A percentile compares a stretch with the other conserved stretches of the same genome.
Conservation (phyloP, 768 basidiomycete species). For the Trametopsis cervina region DNA sequence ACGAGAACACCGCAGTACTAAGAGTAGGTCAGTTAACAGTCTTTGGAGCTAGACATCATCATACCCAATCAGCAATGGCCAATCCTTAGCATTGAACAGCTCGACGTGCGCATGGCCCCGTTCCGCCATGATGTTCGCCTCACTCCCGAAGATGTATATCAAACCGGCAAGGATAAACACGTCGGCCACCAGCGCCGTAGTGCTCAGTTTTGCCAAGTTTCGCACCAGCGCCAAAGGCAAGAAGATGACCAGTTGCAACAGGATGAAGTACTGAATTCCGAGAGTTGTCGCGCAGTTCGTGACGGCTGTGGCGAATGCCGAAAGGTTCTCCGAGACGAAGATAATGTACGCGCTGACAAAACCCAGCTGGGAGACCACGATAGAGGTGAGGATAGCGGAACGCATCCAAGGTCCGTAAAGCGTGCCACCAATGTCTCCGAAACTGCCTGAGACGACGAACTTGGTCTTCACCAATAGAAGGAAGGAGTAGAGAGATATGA, state of each 20-base stretch:
- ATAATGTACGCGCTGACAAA: conserved; percentile 91
- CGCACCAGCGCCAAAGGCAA: conserved; percentile 85
- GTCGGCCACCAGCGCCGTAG: conserved; percentile 89
- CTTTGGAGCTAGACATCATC: conserved; percentile 19
- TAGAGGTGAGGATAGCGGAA: conserved; percentile 78
- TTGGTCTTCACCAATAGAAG: conserved; percentile 84
- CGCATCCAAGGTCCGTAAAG: conserved; percentile 95
- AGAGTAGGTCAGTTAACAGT: conserved; percentile 4
- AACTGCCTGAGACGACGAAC: conserved; percentile 84
- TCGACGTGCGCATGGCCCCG: conserved; percentile 73
- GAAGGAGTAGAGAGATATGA: conserved; percentile 90
- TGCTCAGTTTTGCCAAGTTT: conserved; percentile 91
- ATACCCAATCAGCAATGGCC: conserved; percentile 88
- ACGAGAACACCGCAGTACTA: conserved; percentile 96
- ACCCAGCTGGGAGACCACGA: conserved; percentile 84
- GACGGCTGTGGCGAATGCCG: conserved; percentile 77
- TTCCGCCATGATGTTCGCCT: conserved; percentile 58
- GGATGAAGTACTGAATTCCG: conserved; percentile 74
- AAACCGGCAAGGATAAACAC: conserved; percentile 89
- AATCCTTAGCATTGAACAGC: conserved; percentile 85
- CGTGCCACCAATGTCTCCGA: conserved; percentile 92
- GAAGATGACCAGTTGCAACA: conserved; percentile 80
- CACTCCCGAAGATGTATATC: conserved; percentile 84
- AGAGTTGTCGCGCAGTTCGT: conserved; percentile 66
- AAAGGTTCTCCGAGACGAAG: conserved; percentile 89